A percentile compares a stretch with the other conserved stretches of the same genome.
Evolutionary conservation across 139 green algal genomes (phyloP).

Genomic region (Trebouxia sp.): DNA sequence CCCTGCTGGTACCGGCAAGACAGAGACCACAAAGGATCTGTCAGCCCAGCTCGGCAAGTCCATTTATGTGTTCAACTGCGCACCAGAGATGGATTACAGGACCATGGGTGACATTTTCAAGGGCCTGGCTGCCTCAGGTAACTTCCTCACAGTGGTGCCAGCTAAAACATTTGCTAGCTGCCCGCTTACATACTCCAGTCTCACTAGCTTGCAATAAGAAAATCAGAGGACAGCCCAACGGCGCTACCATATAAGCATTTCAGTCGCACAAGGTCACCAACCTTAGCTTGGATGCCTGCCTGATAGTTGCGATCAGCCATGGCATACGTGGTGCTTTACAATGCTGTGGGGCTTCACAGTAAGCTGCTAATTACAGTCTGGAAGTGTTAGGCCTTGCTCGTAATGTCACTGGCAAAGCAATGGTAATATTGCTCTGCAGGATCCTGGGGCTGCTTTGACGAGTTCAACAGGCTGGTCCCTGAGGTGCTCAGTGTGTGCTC

Average conservation of each 20-base stretch:
- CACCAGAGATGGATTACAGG: constrained; percentile 94
- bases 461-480: constrained; percentile 94
- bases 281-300: background rate
- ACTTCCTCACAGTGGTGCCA: no score
- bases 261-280: background rate
- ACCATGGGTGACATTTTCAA: constrained; percentile 87
- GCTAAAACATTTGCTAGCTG: no score
- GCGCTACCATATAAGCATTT: no score
- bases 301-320: background rate
- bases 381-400: no score
- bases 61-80: constrained; percentile 96
- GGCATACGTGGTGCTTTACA: no score
- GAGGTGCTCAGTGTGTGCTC: constrained; percentile 90
- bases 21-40: constrained; percentile 90
- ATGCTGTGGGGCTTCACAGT: no score
- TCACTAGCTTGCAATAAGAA: no score
- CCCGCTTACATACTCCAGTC: no score
- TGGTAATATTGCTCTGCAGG: constrained; percentile 69
- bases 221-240: no score
- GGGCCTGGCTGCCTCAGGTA: constrained; percentile 67
- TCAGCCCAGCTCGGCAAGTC: constrained; percentile 79
- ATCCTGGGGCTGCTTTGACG: constrained; percentile 95
- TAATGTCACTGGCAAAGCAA: background rate
- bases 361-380: no score
- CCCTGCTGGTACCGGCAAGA: constrained; percentile 85